Evolutionary conservation across 768 basidiomycete species (phyloP).

Genomic region (Gymnopilus dilepis): DNA sequence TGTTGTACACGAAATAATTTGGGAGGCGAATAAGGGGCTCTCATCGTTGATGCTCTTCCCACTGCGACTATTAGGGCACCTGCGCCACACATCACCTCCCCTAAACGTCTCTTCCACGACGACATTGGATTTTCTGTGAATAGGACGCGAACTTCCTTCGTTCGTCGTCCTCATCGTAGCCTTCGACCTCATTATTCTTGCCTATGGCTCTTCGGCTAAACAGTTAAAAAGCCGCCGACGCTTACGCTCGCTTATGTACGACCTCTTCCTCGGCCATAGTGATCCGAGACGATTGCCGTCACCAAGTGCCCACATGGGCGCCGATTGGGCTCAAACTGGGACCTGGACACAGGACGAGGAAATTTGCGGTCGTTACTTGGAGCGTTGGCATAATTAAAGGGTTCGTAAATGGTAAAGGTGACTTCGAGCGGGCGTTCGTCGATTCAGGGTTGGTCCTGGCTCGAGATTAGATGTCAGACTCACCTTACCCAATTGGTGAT

Average conservation of each 20-base stretch:
- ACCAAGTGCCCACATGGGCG: neutral
- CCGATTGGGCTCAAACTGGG: neutral
- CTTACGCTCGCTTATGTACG: no score
- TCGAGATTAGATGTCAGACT: neutral
- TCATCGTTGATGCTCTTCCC: neutral
- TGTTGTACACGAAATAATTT: neutral
- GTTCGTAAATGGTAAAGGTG: neutral
- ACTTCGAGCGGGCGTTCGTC: neutral
- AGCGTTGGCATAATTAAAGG: neutral
- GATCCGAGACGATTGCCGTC: neutral
- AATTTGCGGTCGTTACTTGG: neutral
- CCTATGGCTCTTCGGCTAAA: neutral
- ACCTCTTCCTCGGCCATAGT: neutral
- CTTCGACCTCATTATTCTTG: neutral
- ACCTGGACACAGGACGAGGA: neutral
- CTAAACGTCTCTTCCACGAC: no score
- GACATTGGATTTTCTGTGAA: neutral
- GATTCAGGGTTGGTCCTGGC: neutral
- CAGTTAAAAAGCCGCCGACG: neutral
- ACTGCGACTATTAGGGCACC: neutral
- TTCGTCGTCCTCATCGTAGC: neutral
- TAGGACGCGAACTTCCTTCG: neutral
- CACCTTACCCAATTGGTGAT: neutral
- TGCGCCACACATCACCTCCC: neutral
- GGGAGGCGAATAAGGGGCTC: neutral